Base-by-base conservation (phyloP, 768 basidiomycete species). In the Tephrocybe sp. region DNA sequence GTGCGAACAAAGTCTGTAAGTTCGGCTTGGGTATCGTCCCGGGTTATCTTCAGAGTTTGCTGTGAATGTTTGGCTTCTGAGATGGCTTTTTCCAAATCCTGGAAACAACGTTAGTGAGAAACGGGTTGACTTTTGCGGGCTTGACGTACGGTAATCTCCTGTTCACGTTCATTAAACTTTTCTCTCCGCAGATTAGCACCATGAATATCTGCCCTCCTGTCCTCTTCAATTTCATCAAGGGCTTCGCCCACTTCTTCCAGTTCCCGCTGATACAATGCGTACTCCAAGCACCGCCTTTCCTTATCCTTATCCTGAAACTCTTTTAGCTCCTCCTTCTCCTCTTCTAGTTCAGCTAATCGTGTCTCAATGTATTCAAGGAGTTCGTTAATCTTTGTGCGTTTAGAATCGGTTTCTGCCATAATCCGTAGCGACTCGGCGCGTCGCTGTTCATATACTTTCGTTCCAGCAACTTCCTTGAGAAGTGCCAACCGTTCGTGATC, bases 381-480 rank as follows among this genome's bases (percentile, higher is more conserved):
- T 58, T 98, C 95, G 60, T 78, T 83, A 56, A 99, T 97, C 69
- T 98, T 98, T 12, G 80, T 74, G 8, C 93, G 85, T 62, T 98
- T 98, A 4, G 88, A 79, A 58, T 96, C 93, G 42, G 97, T 98
- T 65, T 98, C 96, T 23, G 92, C 82, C 91, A 98, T 97, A 65
- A 98, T 94, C 48, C 90, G 85, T n/a, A 95, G 74, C 4, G 91
- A 94, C 65, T 99, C 97, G 0, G 88, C 58, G 13, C 96, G 82
- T 41, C 95, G 85, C 62, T 96, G 89, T 69, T 99, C 97, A 63
- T 99, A 99, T 1, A 98, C 93, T 60, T 97, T 93, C 0, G 97
- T 99, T 3, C 97, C 97, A 0, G 96, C 97, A 0, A 99, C 95
- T 68, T 99, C 97, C 63, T 99, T 98, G 40, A 99, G 75, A n/a